Conservation (phyloP, 805 yeast species). For the Candida bentonensis region DNA sequence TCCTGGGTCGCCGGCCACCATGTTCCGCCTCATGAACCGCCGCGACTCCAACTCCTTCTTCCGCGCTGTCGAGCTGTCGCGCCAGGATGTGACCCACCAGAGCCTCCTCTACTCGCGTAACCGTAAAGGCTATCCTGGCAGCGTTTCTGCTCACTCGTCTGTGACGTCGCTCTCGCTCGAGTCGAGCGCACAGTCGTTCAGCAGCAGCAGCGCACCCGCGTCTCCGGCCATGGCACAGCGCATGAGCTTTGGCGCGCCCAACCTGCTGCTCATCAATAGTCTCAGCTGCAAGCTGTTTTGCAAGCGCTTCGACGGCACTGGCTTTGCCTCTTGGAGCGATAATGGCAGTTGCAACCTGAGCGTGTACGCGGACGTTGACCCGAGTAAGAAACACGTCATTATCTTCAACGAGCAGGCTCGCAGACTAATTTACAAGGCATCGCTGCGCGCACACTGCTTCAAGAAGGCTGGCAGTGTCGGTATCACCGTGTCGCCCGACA, state of each 20-base stretch:
- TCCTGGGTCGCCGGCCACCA: neutral
- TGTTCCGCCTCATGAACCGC: neutral
- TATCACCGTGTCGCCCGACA: neutral
- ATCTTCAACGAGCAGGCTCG: neutral
- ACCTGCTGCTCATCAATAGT: neutral
- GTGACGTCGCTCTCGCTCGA: neutral
- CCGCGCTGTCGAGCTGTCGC: neutral
- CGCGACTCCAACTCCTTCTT: neutral
- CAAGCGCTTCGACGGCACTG: neutral
- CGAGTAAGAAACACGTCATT: neutral
- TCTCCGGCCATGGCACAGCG: neutral
- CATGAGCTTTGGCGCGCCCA: neutral
- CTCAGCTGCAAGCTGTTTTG: neutral
- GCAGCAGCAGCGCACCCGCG: neutral
- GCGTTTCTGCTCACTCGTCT: neutral
- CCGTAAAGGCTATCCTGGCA: neutral
- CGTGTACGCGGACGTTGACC: neutral
- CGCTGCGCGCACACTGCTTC: neutral
- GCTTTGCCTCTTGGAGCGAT: conserved; percentile 1
- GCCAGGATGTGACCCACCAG: neutral
- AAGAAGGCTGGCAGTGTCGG: conserved; percentile 1
- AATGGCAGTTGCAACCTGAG: neutral
- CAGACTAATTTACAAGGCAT: neutral
- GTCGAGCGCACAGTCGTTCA: neutral
- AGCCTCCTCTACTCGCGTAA: neutral